Base-by-base conservation (phyloP, 2,329 filamentous ascomycete species). In the Aspergillus sp. region DNA sequence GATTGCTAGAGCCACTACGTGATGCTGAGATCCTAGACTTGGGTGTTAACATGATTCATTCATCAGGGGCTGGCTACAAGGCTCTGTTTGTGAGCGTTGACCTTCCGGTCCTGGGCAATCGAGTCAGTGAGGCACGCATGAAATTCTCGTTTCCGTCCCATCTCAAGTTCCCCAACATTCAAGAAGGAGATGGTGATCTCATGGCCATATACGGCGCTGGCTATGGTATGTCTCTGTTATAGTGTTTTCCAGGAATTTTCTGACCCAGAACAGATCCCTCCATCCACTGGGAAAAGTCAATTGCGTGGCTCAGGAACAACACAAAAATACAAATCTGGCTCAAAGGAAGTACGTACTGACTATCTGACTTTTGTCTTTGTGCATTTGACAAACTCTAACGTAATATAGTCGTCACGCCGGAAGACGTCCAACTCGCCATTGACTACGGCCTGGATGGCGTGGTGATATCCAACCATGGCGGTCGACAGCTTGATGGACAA, bases 71-170 rank as follows among this genome's bases (percentile, higher is more conserved):
- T 2, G 81, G 81, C 10, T 84, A 80, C 67, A 80, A 79, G 58
- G 82, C 82, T 0, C 69, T 85, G 3, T 77, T 85, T 46, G 67
- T 86, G 3, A 81, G 82, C 0, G 81, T 83, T 6, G 84, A 85
- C 63, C 76, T 77, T 0, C 82, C 83, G 0, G 75, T 82, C 4
- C 73, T 85, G 0, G 83, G 82, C 0, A 74, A 78, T 14, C 74
- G 83, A 0, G 73, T 81, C 29, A 81, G 82, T 52, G 82, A 85
- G 63, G 78, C 77, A 60, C 76, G 81, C 3, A 83, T 82, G 60
- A 75, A 78, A 49, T 84, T 84, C 68, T 64, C 65, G 7, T 69
- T 81, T n/a, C 81, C 81, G 0, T 65, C 72, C 6, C 70, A 72
- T 32, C 67, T 80, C 52, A 65, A 59, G 12, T 78, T 72, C 57